phyloP scores from a whole-genome alignment of 192 early-diverging fungal species.

The Cladochytrium replicatum region DNA sequence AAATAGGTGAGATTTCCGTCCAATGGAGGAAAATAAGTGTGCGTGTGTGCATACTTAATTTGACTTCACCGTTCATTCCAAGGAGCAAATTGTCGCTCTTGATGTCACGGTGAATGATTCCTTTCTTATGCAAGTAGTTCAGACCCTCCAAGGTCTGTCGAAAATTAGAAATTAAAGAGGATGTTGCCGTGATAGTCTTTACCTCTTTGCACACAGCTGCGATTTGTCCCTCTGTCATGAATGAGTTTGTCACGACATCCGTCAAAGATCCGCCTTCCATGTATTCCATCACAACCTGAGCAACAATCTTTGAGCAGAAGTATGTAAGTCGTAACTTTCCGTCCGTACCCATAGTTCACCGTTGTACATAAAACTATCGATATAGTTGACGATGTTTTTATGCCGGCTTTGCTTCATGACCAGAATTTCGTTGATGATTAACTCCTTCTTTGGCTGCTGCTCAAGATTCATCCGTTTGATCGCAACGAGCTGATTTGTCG shows the following conservation, averaged over 20 bases:
- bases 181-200: slow-evolving; percentile 48
- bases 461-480: slow-evolving; percentile 96
- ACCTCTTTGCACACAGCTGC: slow-evolving; percentile 89
- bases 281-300: slow-evolving; percentile 73
- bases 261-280: slow-evolving; percentile 84
- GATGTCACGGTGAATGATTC: slow-evolving; percentile 65
- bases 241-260: slow-evolving; percentile 66
- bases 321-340: background rate
- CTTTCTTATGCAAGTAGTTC: slow-evolving; percentile 49
- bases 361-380: slow-evolving; percentile 65
- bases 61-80: slow-evolving; percentile 66
- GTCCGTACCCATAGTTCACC: slow-evolving; percentile 65
- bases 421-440: slow-evolving; percentile 78
- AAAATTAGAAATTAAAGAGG: slow-evolving; percentile 11
- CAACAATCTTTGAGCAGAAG: background rate
- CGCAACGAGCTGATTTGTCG: slow-evolving; percentile 60
- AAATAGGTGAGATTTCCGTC: slow-evolving; percentile 4
- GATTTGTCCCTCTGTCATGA: slow-evolving; percentile 87
- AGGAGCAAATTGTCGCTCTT: slow-evolving; percentile 59
- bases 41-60: slow-evolving; percentile 43
- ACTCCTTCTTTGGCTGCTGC: slow-evolving; percentile 91
- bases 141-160: slow-evolving; percentile 48
- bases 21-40: background rate
- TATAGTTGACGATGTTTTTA: slow-evolving; percentile 76
- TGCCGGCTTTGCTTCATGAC: slow-evolving; percentile 44